A percentile compares a stretch with the other conserved stretches of the same genome.
Evolutionary conservation across 495 filamentous ascomycete species (phyloP).

Genomic region (Penicillium lividum): DNA sequence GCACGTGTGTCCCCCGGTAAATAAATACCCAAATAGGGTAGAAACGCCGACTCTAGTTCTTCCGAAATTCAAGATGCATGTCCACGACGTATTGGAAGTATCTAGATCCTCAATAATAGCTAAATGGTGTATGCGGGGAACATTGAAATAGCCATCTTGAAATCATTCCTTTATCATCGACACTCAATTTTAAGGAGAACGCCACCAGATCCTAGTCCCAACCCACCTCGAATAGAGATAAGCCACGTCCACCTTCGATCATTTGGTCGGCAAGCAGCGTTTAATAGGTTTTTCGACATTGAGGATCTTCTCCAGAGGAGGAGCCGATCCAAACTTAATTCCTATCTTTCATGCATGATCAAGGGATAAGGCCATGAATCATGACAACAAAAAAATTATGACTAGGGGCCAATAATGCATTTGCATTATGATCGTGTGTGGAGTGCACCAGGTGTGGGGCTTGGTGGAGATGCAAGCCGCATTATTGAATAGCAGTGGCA

Average conservation of each 20-base stretch:
- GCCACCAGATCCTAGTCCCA: slow-evolving; percentile 3
- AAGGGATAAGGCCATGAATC: not conserved
- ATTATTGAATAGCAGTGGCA: slow-evolving; percentile 16
- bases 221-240: not conserved
- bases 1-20: too few species aligned
- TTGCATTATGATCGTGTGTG: not conserved
- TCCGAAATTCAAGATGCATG: not conserved
- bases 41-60: not conserved
- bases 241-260: not conserved
- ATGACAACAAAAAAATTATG: not conserved
- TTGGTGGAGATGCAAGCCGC: not conserved
- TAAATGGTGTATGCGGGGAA: not conserved
- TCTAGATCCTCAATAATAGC: not conserved
- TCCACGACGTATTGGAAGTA: not conserved
- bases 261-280: not conserved
- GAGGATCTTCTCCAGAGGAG: not conserved
- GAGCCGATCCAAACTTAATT: not conserved
- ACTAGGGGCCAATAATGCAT: not conserved
- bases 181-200: not conserved
- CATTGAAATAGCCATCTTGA: not conserved
- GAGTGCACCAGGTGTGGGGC: not conserved
- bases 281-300: not conserved
- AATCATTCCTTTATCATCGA: not conserved
- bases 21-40: not conserved
- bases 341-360: not conserved